phyloP scores from a whole-genome alignment of 352 stramenopile species.

The Globisporangium solare region DNA sequence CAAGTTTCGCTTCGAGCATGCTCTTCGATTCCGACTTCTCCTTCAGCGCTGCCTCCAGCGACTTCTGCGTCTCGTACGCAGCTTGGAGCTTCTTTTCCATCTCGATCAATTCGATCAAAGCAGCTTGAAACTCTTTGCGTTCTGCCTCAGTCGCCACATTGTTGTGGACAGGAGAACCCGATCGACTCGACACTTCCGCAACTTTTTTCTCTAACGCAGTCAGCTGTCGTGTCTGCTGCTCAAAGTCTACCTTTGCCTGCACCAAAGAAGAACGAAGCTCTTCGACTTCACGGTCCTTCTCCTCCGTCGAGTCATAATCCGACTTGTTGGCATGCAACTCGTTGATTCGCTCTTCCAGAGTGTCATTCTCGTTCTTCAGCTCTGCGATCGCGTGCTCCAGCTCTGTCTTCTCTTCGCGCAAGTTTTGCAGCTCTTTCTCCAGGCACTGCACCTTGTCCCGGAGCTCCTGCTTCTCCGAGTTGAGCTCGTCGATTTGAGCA shows the following conservation, averaged over 20 bases:
- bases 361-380: constrained; percentile 52
- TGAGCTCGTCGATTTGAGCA: constrained; percentile 12
- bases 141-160: constrained; percentile 38
- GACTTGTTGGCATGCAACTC: constrained; percentile 36
- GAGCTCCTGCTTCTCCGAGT: constrained; percentile 15
- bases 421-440: constrained; percentile 25
- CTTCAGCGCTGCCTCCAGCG: constrained; percentile 42
- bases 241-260: constrained; percentile 48
- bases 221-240: constrained; percentile 51
- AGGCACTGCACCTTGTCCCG: constrained; percentile 11
- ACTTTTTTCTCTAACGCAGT: constrained; percentile 54
- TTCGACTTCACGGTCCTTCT: constrained; percentile 51
- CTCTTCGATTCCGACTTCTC: constrained; percentile 44
- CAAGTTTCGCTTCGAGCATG: constrained; percentile 42
- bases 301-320: constrained; percentile 30
- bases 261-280: constrained; percentile 53
- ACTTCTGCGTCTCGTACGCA: constrained; percentile 54
- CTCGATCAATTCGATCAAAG: constrained; percentile 61
- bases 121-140: constrained; percentile 51
- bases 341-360: constrained; percentile 50
- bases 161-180: constrained; percentile 16
- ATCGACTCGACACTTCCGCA: constrained; percentile 37
- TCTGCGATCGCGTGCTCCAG: constrained; percentile 37
- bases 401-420: constrained; percentile 33
- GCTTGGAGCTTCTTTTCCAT: constrained; percentile 64